Percentiles rank a stretch among this genome's conserved stretches.
Evolutionary conservation across 2,329 filamentous ascomycete species (phyloP).

Genomic region (Aspergillus ruber): DNA sequence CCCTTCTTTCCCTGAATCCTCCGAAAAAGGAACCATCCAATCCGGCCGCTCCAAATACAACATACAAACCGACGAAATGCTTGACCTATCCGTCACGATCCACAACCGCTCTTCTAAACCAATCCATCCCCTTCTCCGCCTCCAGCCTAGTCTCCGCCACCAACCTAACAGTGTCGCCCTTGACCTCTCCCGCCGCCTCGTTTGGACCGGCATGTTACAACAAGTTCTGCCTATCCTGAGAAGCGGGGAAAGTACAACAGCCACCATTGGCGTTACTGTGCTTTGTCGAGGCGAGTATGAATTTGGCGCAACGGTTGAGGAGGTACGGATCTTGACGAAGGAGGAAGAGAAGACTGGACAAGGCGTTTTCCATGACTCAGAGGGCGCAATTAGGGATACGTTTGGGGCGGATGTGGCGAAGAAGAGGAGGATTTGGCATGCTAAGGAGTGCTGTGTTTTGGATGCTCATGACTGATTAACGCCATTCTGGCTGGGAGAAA

Average conservation of each 20-base stretch:
- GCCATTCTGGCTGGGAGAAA: too few species aligned
- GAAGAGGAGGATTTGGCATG: slow-evolving; percentile 40
- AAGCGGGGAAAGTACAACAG: slow-evolving; percentile 53
- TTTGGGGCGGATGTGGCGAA: slow-evolving; percentile 34
- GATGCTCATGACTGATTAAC: slow-evolving; percentile 28
- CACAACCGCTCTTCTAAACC: slow-evolving; percentile 64
- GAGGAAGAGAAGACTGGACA: slow-evolving; percentile 7
- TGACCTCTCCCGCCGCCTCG: slow-evolving; percentile 74
- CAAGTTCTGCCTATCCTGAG: slow-evolving; percentile 59
- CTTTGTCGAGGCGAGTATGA: slow-evolving; percentile 79
- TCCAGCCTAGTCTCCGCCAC: slow-evolving; percentile 70
- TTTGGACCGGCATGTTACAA: slow-evolving; percentile 80
- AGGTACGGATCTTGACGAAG: slow-evolving; percentile 52
- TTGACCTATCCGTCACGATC: slow-evolving; percentile 64
- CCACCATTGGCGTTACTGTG: slow-evolving; percentile 64
- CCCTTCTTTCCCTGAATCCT: slow-evolving; percentile 20
- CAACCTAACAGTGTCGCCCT: slow-evolving; percentile 66
- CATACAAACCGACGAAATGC: slow-evolving; percentile 55
- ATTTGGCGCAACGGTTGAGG: slow-evolving; percentile 72
- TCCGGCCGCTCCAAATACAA: slow-evolving; percentile 42
- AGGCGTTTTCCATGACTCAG: slow-evolving; percentile 16
- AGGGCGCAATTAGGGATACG: slow-evolving; percentile 29
- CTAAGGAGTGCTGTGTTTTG: slow-evolving; percentile 40
- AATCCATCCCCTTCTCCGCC: slow-evolving; percentile 65
- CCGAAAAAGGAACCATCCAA: slow-evolving; percentile 27